Evolutionary conservation across 2,329 filamentous ascomycete species (phyloP), one percentile per base, ranked within the genome.

Genomic region (Epichloe festucae): DNA sequence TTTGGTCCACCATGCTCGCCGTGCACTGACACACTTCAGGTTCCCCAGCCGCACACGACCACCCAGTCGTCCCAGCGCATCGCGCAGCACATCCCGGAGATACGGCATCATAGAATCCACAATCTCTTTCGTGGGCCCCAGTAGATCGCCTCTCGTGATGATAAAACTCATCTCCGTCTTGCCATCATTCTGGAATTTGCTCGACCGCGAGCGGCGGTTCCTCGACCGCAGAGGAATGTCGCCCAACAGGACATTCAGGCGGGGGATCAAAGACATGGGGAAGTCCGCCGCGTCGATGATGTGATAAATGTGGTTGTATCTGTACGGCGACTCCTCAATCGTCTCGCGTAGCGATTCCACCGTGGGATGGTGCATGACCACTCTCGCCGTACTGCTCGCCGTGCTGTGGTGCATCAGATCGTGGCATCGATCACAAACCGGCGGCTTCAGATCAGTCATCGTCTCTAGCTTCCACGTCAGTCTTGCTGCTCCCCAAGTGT

Each of bases 261-360:
- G 80, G 1, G 87, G 87, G 4, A 97, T 75, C 14, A 98, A 70
- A 2, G 93, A 96, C 79, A 98, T 87, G 19, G 93, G 93, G 57
- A 98, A 97, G 67, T 98, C 93, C 54, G 90, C 93, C 3, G 93
- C 91, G 63, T 98, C 93, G 21, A 98, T 73, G 27, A 98, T 76
- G 67, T 98, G 93, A 65, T 97, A 98, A 55, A 98, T 84, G 67
- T 96, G 88, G 62, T 98, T 97, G 63, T 87, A 80, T 64, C 87
- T 87, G 68, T 94, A 84, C 0, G 90, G 90, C 1, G 91, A 95
- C 66, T 95, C 88, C 50, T 84, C 77, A 49, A 98, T 85, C 15
- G 89, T 95, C 56, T 89, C 84, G 57, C 83, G 81, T 49, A 98
- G 82, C 2, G 87, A 83, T 43, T 89, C 78, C 56, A 96, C 77